Conservation (phyloP, 768 basidiomycete species). For the Psilocybe azurescens region DNA sequence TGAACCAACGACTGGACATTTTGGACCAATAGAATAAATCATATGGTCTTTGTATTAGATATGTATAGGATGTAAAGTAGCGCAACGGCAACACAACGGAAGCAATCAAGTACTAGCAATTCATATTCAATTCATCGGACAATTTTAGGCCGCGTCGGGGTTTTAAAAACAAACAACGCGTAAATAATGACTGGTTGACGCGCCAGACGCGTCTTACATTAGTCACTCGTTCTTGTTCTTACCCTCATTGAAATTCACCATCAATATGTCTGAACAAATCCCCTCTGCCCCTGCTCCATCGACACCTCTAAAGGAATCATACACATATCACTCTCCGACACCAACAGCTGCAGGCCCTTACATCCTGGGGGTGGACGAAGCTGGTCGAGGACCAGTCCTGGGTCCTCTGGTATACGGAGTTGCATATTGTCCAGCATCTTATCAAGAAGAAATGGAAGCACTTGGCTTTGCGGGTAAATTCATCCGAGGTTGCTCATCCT, state of each 20-base stretch:
- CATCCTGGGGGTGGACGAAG: slow-evolving; percentile 98
- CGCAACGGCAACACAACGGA: too few species aligned
- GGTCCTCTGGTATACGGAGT: slow-evolving; percentile 97
- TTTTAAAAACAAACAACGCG: slow-evolving; percentile 19
- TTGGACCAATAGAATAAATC: slow-evolving; percentile 15
- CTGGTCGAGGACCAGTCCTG: slow-evolving; percentile 93
- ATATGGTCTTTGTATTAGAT: background rate
- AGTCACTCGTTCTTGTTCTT: too few species aligned
- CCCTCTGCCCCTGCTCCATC: slow-evolving; percentile 68
- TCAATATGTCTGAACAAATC: slow-evolving; percentile 27
- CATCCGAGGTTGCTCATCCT: background rate
- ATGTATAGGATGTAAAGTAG: background rate
- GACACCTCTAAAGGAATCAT: slow-evolving; percentile 66
- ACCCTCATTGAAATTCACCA: too few species aligned
- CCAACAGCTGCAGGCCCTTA: slow-evolving; percentile 80
- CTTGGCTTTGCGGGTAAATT: slow-evolving; percentile 89
- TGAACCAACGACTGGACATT: slow-evolving; percentile 19
- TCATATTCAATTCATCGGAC: too few species aligned
- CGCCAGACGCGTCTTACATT: background rate
- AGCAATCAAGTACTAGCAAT: too few species aligned
- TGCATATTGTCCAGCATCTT: slow-evolving; percentile 88
- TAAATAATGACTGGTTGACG: slow-evolving; percentile 16
- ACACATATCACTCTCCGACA: slow-evolving; percentile 76
- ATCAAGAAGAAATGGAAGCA: slow-evolving; percentile 71
- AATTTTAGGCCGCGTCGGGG: background rate